Evolutionary conservation across 345 rosid genomes (phyloP), one percentile per base, ranked within the genome.

Genomic region (Boechera divaricarpa): DNA sequence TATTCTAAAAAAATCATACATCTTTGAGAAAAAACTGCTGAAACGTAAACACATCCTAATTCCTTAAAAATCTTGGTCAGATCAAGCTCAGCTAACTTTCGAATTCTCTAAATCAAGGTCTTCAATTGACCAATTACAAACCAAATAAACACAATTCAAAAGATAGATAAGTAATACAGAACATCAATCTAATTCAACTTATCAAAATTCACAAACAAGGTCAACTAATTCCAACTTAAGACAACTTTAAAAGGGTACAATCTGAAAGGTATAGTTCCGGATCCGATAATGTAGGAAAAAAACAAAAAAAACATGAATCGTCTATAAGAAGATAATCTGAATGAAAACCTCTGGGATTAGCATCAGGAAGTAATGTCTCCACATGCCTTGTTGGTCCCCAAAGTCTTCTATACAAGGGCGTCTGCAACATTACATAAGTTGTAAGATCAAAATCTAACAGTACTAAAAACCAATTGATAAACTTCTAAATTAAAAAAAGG

Each of bases 371-470:
- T 69, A 95, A 74, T 58, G 84, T 72, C 64, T 95, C 96, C 45
- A 95, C 82, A 70, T 65, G 85, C 83, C 87, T 83, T 3, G 88
- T 92, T 13, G 90, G 93, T 75, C 96, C 92, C 99, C 98, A 95
- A 32, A 92, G 79, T 80, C 97, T 87, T 83, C 91, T 86, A 62
- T 91, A 84, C 81, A 85, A 48, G 73, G 96, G 86, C 41, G 85
- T 82, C 98, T 95, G 85, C 72, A 74, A 52, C 82, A 76, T 16
- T 55, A 65, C 70, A 78, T 58, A 21, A 75, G 55, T 63, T 32
- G 3, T 15, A 16, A 49, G 72, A 47, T 61, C 62, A 66, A 57
- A 67, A 39, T 62, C 7, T 33, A 18, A 41, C 18, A 65, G 39
- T 60, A 47, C 16, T 44, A 44, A 15, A 15, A 13, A 13, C 16